Evolutionary conservation across 371 early-diverging fungal species (phyloP).

Genomic region (Mortierella sp.): DNA sequence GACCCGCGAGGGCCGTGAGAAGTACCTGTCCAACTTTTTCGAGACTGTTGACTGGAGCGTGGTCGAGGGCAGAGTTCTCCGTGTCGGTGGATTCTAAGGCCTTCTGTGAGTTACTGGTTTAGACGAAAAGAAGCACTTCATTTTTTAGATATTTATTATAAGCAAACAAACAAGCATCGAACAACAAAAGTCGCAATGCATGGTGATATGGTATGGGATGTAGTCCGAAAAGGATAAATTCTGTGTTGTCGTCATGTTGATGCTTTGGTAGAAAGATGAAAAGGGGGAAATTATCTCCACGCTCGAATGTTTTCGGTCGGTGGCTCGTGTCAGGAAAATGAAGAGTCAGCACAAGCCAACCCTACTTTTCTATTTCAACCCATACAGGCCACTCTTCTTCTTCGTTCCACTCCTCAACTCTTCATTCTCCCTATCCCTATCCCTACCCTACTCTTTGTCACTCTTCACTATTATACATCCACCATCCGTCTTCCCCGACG

Average conservation of each 20-base stretch:
- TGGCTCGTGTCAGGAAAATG: no score
- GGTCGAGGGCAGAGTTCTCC: slow-evolving; percentile 53
- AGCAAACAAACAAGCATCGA: no score
- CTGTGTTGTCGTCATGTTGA: background rate
- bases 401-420: background rate
- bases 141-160: slow-evolving; percentile 4
- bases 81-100: slow-evolving; percentile 47
- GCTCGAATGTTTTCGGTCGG: no score
- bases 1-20: slow-evolving; percentile 58
- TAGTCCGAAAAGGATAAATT: no score
- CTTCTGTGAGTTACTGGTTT: no score
- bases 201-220: no score
- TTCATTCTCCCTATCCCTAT: background rate
- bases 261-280: background rate
- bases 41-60: slow-evolving; percentile 67
- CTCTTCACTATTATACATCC: background rate
- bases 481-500: background rate
- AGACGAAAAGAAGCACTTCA: background rate
- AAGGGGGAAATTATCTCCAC: background rate
- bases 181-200: no score
- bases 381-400: no score
- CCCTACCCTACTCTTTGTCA: background rate
- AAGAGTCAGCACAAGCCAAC: no score
- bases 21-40: slow-evolving; percentile 70
- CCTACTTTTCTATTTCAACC: background rate